Evolutionary conservation across 805 yeast species (phyloP).

Genomic region (Torulaspora indica): DNA sequence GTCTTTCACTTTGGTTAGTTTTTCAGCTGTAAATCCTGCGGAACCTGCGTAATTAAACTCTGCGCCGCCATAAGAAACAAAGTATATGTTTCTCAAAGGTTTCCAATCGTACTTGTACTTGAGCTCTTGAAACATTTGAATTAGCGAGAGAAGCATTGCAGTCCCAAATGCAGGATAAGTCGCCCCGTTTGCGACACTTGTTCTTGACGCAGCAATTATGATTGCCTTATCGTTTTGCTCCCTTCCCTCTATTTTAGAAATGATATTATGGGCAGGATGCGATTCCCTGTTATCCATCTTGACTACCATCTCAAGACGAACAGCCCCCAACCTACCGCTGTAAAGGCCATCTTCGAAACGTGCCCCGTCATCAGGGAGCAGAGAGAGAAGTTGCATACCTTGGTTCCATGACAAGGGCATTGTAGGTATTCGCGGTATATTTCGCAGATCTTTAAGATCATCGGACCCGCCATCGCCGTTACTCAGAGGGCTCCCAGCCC

Average conservation of each 20-base stretch:
- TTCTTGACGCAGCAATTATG: conserved; percentile 79
- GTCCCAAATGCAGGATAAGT: conserved; percentile 70
- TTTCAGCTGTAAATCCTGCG: conserved; percentile 66
- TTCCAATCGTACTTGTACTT: conserved; percentile 66
- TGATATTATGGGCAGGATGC: conserved; percentile 72
- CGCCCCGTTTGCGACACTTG: conserved; percentile 73
- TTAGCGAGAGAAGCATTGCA: conserved; percentile 62
- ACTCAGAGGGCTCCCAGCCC: conserved; percentile 67
- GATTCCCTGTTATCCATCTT: conserved; percentile 45
- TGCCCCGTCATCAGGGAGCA: conserved; percentile 28
- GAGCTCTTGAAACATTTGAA: conserved; percentile 61
- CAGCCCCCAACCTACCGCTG: conserved; percentile 23
- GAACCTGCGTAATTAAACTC: conserved; percentile 80
- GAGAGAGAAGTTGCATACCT: conserved; percentile 41
- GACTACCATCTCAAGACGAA: conserved; percentile 33
- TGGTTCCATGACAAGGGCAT: conserved; percentile 75
- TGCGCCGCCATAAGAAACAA: conserved; percentile 78
- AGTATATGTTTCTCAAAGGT: conserved; percentile 77
- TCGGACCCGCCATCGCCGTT: conserved; percentile 59
- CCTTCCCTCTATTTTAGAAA: conserved; percentile 71
- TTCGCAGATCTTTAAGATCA: conserved; percentile 44
- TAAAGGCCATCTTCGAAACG: conserved; percentile 21
- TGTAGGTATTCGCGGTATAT: conserved; percentile 68
- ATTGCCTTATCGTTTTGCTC: conserved; percentile 74
- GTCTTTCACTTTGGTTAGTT: conserved; percentile 47